Evolutionary conservation across 192 early-diverging fungal species (phyloP).

Genomic region (Dispira simplex): DNA sequence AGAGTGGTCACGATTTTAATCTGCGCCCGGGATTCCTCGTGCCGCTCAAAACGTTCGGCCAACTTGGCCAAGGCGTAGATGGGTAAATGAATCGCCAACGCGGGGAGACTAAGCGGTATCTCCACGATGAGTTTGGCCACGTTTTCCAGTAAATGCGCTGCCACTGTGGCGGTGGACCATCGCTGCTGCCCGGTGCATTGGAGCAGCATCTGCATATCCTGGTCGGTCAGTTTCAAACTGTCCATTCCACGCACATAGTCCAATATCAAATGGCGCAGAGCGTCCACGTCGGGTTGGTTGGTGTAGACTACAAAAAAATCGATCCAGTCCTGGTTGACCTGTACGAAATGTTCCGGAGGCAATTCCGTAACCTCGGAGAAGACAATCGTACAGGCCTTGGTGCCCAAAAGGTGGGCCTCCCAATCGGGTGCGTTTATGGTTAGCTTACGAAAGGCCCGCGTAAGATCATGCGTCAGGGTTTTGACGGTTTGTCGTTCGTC

Average conservation of each 20-base stretch:
- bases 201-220: neutral
- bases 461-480: conserved; percentile 21
- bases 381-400: conserved; percentile 22
- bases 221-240: neutral
- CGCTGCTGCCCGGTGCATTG: neutral
- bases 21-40: conserved; percentile 2
- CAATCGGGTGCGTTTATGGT: conserved; percentile 36
- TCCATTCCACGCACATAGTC: neutral
- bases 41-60: neutral
- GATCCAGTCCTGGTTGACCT: conserved; percentile 19
- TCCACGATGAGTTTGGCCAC: neutral
- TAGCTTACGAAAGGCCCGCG: conserved; percentile 21
- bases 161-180: neutral
- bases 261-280: neutral
- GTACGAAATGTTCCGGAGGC: conserved; percentile 23
- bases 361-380: conserved; percentile 20
- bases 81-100: conserved; percentile 1
- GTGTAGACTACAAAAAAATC: neutral
- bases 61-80: neutral
- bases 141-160: neutral
- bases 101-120: conserved; percentile 6
- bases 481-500: conserved; percentile 26
- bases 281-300: neutral
- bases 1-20: conserved; percentile 1
- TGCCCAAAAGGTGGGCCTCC: conserved; percentile 21